Percentiles rank a stretch among this genome's conserved stretches.
phyloP scores from a whole-genome alignment of 768 basidiomycete species.

The Gloeopeniophorella convolvens region DNA sequence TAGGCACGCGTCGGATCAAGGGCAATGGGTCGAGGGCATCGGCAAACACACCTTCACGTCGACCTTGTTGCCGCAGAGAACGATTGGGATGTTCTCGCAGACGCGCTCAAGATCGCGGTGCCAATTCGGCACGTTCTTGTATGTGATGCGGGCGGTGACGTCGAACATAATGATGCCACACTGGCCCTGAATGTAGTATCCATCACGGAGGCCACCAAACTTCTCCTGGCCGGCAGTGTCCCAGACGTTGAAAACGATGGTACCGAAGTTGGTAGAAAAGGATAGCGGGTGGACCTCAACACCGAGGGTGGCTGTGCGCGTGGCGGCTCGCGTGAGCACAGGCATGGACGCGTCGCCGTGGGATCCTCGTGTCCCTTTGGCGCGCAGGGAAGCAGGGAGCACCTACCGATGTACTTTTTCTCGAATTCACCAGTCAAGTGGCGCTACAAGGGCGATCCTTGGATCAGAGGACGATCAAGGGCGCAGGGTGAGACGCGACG shows the following conservation, averaged over 20 bases:
- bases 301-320: slow-evolving; percentile 83
- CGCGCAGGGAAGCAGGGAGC: slow-evolving; percentile 4
- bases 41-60: slow-evolving; percentile 97
- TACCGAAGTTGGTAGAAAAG: slow-evolving; percentile 98
- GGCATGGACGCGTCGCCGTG: background rate
- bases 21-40: slow-evolving; percentile 5
- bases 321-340: slow-evolving; percentile 16
- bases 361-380: background rate
- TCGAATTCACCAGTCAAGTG: slow-evolving; percentile 99
- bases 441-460: slow-evolving; percentile 46
- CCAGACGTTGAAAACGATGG: slow-evolving; percentile 99
- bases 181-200: slow-evolving; percentile 96
- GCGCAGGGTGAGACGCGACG: slow-evolving; percentile 19
- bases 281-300: slow-evolving; percentile 96
- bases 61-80: slow-evolving; percentile 99
- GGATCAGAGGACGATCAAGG: slow-evolving; percentile 56
- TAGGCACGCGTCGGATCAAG: background rate
- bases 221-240: slow-evolving; percentile 99
- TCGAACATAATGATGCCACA: slow-evolving; percentile 99
- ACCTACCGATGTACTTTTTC: slow-evolving; percentile 97
- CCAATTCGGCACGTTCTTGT: slow-evolving; percentile 99
- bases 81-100: slow-evolving; percentile 99
- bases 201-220: slow-evolving; percentile 97
- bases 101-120: slow-evolving; percentile 99
- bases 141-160: slow-evolving; percentile 98